Conservation (phyloP, 2,329 filamentous ascomycete species). For the Phialophora chinensis region DNA sequence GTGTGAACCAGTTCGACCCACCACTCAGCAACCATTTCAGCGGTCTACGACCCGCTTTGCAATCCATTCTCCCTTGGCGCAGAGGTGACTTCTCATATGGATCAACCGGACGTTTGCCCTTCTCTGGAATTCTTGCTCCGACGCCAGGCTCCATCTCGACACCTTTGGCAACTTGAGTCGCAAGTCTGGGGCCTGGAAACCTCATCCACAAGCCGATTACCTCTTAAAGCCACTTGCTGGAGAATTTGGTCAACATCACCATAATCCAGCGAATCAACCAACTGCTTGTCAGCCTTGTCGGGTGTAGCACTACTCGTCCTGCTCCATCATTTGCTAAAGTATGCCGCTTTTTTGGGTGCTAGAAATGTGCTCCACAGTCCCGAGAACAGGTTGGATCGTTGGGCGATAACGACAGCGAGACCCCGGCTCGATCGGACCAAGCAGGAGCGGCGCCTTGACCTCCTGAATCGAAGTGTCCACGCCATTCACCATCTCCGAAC, state of each 20-base stretch:
- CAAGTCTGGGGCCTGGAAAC: background rate
- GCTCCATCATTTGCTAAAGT: background rate
- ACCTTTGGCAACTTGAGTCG: background rate
- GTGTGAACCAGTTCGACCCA: background rate
- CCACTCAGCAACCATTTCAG: conserved; percentile 1
- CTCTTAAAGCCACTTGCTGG: conserved; percentile 9
- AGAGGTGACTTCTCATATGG: conserved; percentile 6
- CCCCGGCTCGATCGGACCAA: background rate
- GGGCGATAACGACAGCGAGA: background rate
- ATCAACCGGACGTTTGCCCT: conserved; percentile 23
- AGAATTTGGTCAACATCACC: conserved; percentile 13
- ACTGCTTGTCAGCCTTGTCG: conserved; percentile 15
- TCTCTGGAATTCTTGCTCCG: conserved; percentile 30
- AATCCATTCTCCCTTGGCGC: conserved; percentile 2
- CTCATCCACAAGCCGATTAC: conserved; percentile 15
- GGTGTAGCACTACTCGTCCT: background rate
- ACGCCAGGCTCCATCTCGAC: conserved; percentile 17
- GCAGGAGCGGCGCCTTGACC: background rate
- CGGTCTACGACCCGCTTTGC: conserved; percentile 10
- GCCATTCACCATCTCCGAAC: background rate
- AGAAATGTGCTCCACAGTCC: background rate
- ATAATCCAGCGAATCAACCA: background rate
- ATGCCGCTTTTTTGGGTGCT: background rate
- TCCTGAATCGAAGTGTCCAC: background rate
- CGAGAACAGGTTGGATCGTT: background rate